Base-by-base conservation (phyloP, 2,329 filamentous ascomycete genomes). In the Elsinoe perseae region DNA sequence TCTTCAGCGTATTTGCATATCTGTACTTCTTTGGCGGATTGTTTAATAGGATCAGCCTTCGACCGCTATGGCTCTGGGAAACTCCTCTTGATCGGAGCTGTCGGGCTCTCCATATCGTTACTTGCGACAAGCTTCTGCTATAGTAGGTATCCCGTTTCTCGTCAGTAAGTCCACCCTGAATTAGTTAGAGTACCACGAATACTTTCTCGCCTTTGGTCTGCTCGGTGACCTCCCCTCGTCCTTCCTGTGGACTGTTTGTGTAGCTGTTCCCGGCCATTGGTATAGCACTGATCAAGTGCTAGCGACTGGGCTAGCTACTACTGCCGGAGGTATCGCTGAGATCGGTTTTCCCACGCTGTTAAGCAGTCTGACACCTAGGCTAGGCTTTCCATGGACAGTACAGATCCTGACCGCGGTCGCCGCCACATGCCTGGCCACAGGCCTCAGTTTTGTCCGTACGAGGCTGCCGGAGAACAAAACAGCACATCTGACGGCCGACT, bases 201-300 rank as follows among this genome's bases (percentile, higher is more conserved):
- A 95, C 66, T 80, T 95, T 68, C 73, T 95, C 21, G 78, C 81
- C 2, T 90, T 91, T 64, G 87, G 88, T 4, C 67, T 95, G 2
- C 70, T 93, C 4, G 82, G 81, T 54, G 90, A 89, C 21, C 63
- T 87, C 1, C 86, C 85, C 6, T 83, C 82, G 1, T 88, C 87
- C 1, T 77, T 93, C 32, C 79, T 95, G 58, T 93, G 93, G 69
- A 95, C 89, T 0, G 88, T 89, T 0, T 84, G 86, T 30, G 80
- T 95, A 59, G 82, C 87, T 0, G 81, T 86, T 1, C 78, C 95
- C 4, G 86, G 87, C 0, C 89, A 95, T 68, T 95, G 42, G 42
- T 46, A 46, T 21, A 20, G 20, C 14, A 25, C n/a, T 12, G 18
- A 25, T n/a, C 18, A 25, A 46, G 42, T 21, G 10, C 42, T 46